Evolutionary conservation across 2,329 filamentous ascomycete species (phyloP), one percentile per base, ranked within the genome.

Genomic region (Conoideocrella luteorostrata): DNA sequence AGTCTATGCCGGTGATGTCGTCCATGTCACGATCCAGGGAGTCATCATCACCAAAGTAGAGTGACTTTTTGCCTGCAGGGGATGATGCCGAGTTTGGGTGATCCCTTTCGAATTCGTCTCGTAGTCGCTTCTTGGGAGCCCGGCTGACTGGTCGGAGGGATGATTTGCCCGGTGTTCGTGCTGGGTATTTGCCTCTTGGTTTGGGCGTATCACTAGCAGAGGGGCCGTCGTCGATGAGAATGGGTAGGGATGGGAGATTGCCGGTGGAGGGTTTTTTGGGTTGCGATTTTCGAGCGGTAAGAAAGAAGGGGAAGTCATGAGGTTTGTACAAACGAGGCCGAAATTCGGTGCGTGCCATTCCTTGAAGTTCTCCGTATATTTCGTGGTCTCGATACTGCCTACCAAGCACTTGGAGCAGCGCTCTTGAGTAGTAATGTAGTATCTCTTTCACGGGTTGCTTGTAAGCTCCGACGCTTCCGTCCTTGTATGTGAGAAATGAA

Each of bases 41-140:
- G 13, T 37, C 42, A n/a, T 44, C 34, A 2, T 56, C 56, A 0
- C 50, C 52, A 30, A 64, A 60, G 41, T 57, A 64, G 29, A 65
- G 60, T 0, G 60, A 64, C 17, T 47, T 61, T 50, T 68, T 69
- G 5, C 56, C 52, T 2, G 52, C 57, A 21, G 66, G 63, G 28
- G 55, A n/a, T n/a, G n/a, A 48, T 42, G 62, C 63, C 1, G 61
- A 48, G 6, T 68, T 63, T n/a, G 61, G 59, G 13, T 32, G n/a
- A 2, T 67, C 69, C 39, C 60, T 62, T 11, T 66, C 67, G 7
- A 67, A 51, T 20, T 63, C 60, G 3, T 61, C 56, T 18, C 59
- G 61, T n/a, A 61, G 52, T 9, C 74, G 67, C 47, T 77, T 77
- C 50, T 69, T 71, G 7, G 66, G 60, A 12, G 61, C 57, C 0